Base-by-base conservation (phyloP, 345 rosid species). In the Hypericum androsaemum region DNA sequence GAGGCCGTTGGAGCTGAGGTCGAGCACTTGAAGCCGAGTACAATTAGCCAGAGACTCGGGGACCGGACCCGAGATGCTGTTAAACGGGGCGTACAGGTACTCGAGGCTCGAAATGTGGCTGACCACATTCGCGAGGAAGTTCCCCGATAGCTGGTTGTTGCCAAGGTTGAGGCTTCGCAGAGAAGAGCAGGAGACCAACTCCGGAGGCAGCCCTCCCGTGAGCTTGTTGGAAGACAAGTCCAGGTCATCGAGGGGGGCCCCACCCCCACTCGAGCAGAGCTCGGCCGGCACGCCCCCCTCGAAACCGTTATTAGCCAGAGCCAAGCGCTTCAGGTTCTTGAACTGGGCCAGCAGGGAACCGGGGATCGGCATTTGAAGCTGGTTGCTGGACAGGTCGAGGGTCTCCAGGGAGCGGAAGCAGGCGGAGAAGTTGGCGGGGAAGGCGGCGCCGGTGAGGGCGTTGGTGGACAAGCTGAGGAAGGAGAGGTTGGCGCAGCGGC, bases 181-280 rank as follows among this genome's bases (percentile, higher is more conserved):
- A 61, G 65, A 74, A 40, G 76, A 71, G 53, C 97, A 89, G 0
- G 76, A 46, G 0, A 55, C 14, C 47, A 89, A 82, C 35, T 53
- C 48, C 11, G 14, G 6, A 14, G 97, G 96, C 53, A 89, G 66
- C 40, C 71, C 81, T 36, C 90, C 88, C 5, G 70, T 41, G 62
- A 89, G 83, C 50, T 46, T 53, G 75, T 89, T 89, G 17, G 38
- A 64, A 36, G 97, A 89, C 62, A 89, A 80, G 69, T 89, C 94
- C 52, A 89, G 68, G 53, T 66, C 80, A 61, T 64, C 59, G 16
- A 95, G 86, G 51, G n/a, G n/a, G n/a, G n/a, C n/a, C n/a, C n/a
- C n/a, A n/a, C n/a, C n/a, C n/a, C n/a, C n/a, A n/a, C 73, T 65
- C 59, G 12, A 55, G 39, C 79, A 84, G 63, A 89, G 71, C 67